A percentile compares a stretch with the other conserved stretches of the same genome.
These are phyloP conservation scores for Cyclostephanos tholiformis DNA, from an alignment of 108 stramenopile genomes.

Conservation along the genomic window DNA sequence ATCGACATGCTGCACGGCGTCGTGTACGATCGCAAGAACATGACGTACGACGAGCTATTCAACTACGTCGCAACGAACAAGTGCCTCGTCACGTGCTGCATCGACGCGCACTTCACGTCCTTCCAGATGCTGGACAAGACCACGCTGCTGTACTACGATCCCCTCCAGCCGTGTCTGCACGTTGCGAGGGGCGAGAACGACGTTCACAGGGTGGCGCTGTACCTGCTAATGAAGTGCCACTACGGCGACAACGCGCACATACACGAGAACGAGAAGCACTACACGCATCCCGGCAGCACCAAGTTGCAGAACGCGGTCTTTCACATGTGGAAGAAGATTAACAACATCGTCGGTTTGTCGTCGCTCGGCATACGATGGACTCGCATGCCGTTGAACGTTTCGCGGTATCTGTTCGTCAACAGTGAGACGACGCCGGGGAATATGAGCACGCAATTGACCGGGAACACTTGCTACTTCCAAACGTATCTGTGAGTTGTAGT, in stretches of 20 bases:
- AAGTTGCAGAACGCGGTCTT: slow-evolving; percentile 39
- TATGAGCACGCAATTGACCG: slow-evolving; percentile 59
- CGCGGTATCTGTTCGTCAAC: slow-evolving; percentile 53
- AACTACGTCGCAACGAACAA: slow-evolving; percentile 37
- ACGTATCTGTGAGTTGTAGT: slow-evolving; percentile 40
- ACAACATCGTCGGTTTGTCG: slow-evolving; percentile 18
- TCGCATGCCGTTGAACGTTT: slow-evolving; percentile 34
- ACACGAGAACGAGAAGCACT: slow-evolving; percentile 57
- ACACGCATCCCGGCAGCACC: slow-evolving; percentile 29
- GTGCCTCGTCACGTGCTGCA: slow-evolving; percentile 60
- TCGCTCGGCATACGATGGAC: slow-evolving; percentile 15
- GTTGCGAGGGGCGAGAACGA: slow-evolving; percentile 34
- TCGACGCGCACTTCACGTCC: slow-evolving; percentile 63
- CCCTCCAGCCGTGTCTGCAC: slow-evolving; percentile 20
- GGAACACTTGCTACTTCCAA: slow-evolving; percentile 63
- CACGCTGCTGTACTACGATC: slow-evolving; percentile 52
- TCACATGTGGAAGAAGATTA: slow-evolving; percentile 49
- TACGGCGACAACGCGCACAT: slow-evolving; percentile 58
- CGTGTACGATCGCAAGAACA: slow-evolving; percentile 56
- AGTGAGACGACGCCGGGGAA: neutral
- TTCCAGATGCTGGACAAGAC: slow-evolving; percentile 46
- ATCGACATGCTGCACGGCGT: slow-evolving; percentile 54
- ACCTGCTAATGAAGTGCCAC: slow-evolving; percentile 56
- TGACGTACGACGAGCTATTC: slow-evolving; percentile 58
- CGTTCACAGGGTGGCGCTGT: slow-evolving; percentile 38